Evolutionary conservation across 495 filamentous ascomycete genomes (phyloP), one percentile per base, ranked within the genome.

Genomic region (Aspergillus sclerotioniger): DNA sequence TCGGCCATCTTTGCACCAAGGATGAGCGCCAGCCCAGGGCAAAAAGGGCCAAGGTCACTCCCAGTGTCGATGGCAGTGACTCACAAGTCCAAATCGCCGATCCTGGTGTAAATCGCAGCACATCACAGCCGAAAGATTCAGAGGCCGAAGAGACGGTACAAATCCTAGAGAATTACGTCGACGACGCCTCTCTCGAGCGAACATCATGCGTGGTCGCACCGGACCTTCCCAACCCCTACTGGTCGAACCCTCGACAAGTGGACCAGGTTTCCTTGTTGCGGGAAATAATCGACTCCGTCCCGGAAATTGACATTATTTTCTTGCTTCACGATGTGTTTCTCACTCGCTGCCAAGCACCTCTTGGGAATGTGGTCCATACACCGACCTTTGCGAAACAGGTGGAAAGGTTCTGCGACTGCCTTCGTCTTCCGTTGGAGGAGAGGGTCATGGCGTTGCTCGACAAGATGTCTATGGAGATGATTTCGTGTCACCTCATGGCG

Each of bases 261-360:
- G 35, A 59, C 31, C 50, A 57, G 25, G 28, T 56, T 1, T 45
- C 51, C 1, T 53, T 71, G 37, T 48, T 69, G 16, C 58, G 45
- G 33, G 64, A 71, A 16, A 56, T 67, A 28, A 45, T 67, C 33
- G 46, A 67, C 20, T 45, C 53, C 3, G 6, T 69, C 39, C 66
- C 64, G 9, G 58, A 58, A 17, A 21, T 19, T 10, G 58, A 64
- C 16, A 43, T 66, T 1, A 62, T 69, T 8, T 46, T 39, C 7
- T 0, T 33, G 9, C 66, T 71, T 21, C 59, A 60, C 48, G 62
- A 67, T 20, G 53, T 66, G 35, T 69, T 71, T 47, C 19, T 62
- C 13, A 69, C 62, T 19, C 66, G 68, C 48, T 71, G 68, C 43
- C 68, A 69, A 45, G 64, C 56, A 1, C 62, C 68, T 5, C 57